Conservation (phyloP, 257 asterid species). For the Solanum medicagineum region DNA sequence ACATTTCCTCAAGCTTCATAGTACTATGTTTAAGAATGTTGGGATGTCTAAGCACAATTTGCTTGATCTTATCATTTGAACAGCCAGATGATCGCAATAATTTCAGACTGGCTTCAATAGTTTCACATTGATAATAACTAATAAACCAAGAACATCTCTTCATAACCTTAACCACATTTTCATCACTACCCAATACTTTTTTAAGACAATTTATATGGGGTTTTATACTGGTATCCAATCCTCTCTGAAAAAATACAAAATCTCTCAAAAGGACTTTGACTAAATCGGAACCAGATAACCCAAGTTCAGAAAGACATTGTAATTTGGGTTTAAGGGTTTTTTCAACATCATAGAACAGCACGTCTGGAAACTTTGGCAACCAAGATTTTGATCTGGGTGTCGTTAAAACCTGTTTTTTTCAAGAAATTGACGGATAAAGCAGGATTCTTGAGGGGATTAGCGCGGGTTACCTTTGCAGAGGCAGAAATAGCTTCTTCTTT, state of each 20-base stretch:
- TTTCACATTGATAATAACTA: background rate
- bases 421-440: background rate
- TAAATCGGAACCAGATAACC: background rate
- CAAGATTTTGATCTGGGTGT: background rate
- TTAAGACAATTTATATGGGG: background rate
- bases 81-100: background rate
- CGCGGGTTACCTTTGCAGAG: background rate
- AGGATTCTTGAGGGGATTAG: background rate
- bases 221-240: background rate
- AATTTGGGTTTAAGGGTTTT: slow-evolving; percentile 10
- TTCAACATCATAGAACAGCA: background rate
- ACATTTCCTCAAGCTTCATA: background rate
- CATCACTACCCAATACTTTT: slow-evolving; percentile 1
- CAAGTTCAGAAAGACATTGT: background rate
- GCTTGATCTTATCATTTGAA: background rate
- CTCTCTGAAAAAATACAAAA: background rate
- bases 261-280: background rate
- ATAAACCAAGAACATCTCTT: background rate
- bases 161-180: background rate
- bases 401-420: background rate
- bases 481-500: background rate
- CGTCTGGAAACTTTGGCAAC: background rate
- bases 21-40: background rate
- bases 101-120: background rate
- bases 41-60: background rate